Conservation (phyloP, 805 yeast genomes). For the Saitoella complicata region DNA sequence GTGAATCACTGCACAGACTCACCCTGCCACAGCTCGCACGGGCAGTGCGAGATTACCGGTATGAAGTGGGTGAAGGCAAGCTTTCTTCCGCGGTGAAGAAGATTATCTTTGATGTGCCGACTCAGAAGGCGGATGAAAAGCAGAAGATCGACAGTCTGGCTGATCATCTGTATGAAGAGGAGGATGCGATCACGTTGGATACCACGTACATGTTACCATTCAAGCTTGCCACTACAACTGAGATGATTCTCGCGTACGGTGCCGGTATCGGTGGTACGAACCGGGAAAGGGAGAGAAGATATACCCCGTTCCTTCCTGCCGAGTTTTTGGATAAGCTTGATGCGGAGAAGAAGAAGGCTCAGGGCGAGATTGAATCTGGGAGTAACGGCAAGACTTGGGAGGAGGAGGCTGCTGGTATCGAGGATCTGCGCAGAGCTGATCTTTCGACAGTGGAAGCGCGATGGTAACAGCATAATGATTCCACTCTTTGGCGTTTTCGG, state of each 20-base stretch:
- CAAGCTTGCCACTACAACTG: slow-evolving; percentile 55
- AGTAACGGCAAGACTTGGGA: too few species aligned
- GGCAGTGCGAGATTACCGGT: slow-evolving; percentile 57
- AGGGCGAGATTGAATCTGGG: too few species aligned
- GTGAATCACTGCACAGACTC: slow-evolving; percentile 46
- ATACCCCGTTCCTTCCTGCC: slow-evolving; percentile 58
- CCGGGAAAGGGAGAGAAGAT: slow-evolving; percentile 35
- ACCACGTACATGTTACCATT: slow-evolving; percentile 28
- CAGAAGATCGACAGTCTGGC: neutral
- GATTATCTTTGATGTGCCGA: neutral
- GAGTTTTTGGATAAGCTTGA: slow-evolving; percentile 58
- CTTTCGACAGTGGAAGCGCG: too few species aligned
- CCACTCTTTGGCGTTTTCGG: too few species aligned
- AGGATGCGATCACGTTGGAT: slow-evolving; percentile 17
- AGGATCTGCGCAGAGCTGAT: too few species aligned
- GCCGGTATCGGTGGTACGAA: slow-evolving; percentile 52
- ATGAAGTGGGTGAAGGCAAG: slow-evolving; percentile 66
- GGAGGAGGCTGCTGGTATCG: too few species aligned
- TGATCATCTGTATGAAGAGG: too few species aligned
- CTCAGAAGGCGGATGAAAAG: neutral
- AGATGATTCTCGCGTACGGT: slow-evolving; percentile 61
- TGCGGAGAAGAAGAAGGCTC: slow-evolving; percentile 14
- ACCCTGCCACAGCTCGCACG: slow-evolving; percentile 57
- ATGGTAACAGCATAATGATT: too few species aligned
- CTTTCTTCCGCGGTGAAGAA: slow-evolving; percentile 24